A percentile compares a stretch with the other conserved stretches of the same genome.
phyloP scores from a whole-genome alignment of 495 filamentous ascomycete genomes.

The Halenospora varia region DNA sequence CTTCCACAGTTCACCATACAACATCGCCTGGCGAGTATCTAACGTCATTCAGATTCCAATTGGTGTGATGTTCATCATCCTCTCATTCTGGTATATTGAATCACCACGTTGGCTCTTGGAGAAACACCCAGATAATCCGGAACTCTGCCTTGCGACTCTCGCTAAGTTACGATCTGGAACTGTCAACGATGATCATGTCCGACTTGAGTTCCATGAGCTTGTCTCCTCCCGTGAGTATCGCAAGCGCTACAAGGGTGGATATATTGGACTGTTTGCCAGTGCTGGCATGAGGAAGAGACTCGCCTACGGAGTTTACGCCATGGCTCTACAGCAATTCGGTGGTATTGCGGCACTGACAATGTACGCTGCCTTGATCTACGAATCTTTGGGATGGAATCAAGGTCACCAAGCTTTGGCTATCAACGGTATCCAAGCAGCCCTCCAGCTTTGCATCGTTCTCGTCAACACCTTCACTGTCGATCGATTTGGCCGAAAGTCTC shows the following conservation, averaged over 20 bases:
- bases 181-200: conserved; percentile 28
- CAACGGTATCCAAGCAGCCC: conserved; percentile 34
- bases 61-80: conserved; percentile 30
- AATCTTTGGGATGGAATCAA: conserved; percentile 33
- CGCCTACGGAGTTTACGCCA: conserved; percentile 33
- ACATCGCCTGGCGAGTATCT: conserved; percentile 37
- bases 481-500: conserved; percentile 29
- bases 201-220: conserved; percentile 34
- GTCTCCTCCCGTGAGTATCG: conserved; percentile 33
- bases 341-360: conserved; percentile 27
- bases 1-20: conserved; percentile 34
- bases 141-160: conserved; percentile 26
- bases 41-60: conserved; percentile 35
- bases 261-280: conserved; percentile 29
- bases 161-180: conserved; percentile 29
- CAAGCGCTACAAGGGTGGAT: conserved; percentile 26
- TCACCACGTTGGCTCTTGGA: conserved; percentile 32
- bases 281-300: conserved; percentile 34
- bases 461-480: conserved; percentile 40
- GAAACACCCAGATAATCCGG: conserved; percentile 32
- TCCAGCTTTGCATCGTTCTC: conserved; percentile 34
- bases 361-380: conserved; percentile 36
- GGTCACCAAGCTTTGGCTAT: conserved; percentile 33
- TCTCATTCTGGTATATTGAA: conserved; percentile 36
- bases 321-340: conserved; percentile 27